phyloP scores from a whole-genome alignment of 2,329 filamentous ascomycete species.

The Trichoderma sp. region DNA sequence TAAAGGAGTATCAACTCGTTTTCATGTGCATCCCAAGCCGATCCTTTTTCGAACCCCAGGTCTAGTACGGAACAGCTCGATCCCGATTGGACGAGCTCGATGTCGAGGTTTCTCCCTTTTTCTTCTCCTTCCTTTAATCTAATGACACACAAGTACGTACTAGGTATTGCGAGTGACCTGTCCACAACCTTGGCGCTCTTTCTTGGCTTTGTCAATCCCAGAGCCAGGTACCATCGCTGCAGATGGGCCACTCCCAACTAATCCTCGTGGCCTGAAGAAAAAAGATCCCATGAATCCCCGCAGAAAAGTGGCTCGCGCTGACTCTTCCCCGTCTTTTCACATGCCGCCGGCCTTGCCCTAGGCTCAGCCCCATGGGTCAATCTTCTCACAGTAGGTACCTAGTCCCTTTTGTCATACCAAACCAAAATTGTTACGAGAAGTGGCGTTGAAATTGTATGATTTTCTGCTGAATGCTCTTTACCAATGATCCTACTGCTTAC shows the following conservation, averaged over 20 bases:
- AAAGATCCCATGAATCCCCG: neutral
- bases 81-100: conserved; percentile 1
- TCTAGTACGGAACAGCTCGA: neutral
- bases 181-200: neutral
- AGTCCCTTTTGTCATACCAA: neutral
- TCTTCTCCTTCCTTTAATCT: neutral
- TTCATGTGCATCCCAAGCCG: neutral
- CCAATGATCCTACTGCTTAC: neutral
- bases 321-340: conserved; percentile 13
- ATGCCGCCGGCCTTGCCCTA: conserved; percentile 3
- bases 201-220: neutral
- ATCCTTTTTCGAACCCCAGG: conserved; percentile 14
- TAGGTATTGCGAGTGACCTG: neutral
- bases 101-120: neutral
- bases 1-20: neutral
- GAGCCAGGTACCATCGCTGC: conserved; percentile 9
- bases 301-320: conserved; percentile 3
- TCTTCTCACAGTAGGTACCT: neutral
- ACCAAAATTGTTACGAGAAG: neutral
- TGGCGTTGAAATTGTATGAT: neutral
- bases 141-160: conserved; percentile 4
- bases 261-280: conserved; percentile 4
- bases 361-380: neutral
- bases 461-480: conserved; percentile 4
- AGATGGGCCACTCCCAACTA: neutral